Percentiles rank a stretch among this genome's conserved stretches.
Evolutionary conservation across 352 stramenopile species (phyloP).

Genomic region (Pythium brachiatum): DNA sequence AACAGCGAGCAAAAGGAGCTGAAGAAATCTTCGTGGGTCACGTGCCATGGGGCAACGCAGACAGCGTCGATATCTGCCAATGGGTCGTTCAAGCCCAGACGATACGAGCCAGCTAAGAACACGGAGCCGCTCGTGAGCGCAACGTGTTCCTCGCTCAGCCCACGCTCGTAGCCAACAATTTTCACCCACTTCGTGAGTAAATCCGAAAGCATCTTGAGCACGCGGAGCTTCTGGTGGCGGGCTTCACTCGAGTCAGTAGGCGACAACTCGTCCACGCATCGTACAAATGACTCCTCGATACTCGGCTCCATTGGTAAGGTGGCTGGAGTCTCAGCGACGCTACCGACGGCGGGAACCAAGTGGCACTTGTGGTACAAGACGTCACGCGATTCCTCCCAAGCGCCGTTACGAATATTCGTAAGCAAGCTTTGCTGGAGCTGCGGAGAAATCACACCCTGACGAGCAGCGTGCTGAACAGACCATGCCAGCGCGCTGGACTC

Average conservation of each 20-base stretch:
- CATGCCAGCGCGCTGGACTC: constrained; percentile 65
- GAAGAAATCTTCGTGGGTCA: constrained; percentile 88
- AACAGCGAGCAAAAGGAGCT: constrained; percentile 65
- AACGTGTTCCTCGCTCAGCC: constrained; percentile 69
- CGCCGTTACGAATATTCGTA: constrained; percentile 51
- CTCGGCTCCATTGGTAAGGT: constrained; percentile 33
- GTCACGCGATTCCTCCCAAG: constrained; percentile 66
- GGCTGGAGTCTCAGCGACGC: constrained; percentile 45
- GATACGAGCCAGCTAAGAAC: constrained; percentile 86
- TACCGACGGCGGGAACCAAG: constrained; percentile 66
- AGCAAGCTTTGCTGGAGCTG: constrained; percentile 69
- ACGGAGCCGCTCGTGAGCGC: constrained; percentile 70
- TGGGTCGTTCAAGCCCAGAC: constrained; percentile 76
- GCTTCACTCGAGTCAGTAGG: constrained; percentile 46
- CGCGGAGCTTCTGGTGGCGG: constrained; percentile 63
- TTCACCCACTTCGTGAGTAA: constrained; percentile 78
- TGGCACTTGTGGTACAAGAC: constrained; percentile 85
- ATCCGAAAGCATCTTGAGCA: constrained; percentile 70
- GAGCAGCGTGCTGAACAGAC: constrained; percentile 69
- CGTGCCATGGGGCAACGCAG: constrained; percentile 76
- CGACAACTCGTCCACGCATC: constrained; percentile 54
- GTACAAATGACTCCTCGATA: constrained; percentile 45
- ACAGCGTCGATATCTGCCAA: constrained; percentile 85
- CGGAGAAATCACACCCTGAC: constrained; percentile 56
- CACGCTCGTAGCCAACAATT: constrained; percentile 58